Evolutionary conservation across 2,329 filamentous ascomycete species (phyloP).

Genomic region (Thielaviopsis populi): DNA sequence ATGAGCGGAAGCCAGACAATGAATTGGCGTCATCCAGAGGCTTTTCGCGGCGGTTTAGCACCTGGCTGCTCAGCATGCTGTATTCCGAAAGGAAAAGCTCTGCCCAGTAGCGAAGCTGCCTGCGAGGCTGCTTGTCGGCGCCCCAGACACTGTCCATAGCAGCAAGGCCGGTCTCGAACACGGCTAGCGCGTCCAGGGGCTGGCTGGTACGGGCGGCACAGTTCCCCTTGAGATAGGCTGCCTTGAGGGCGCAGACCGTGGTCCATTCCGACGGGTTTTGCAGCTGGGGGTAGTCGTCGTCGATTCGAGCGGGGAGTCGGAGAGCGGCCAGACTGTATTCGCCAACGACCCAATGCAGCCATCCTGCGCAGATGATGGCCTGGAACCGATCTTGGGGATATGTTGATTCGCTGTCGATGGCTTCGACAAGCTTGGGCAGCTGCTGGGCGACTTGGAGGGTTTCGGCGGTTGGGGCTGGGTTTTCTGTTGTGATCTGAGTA

Average conservation of each 20-base stretch:
- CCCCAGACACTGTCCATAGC: slow-evolving; percentile 41
- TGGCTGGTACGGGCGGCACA: slow-evolving; percentile 37
- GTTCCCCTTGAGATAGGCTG: slow-evolving; percentile 60
- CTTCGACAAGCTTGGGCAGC: slow-evolving; percentile 37
- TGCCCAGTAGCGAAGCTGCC: slow-evolving; percentile 61
- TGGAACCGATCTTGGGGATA: slow-evolving; percentile 52
- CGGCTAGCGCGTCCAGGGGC: slow-evolving; percentile 44
- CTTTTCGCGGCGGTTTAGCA: slow-evolving; percentile 36
- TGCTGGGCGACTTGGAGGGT: slow-evolving; percentile 33
- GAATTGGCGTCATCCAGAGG: slow-evolving; percentile 38
- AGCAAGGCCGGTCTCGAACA: slow-evolving; percentile 51
- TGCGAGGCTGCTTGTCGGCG: slow-evolving; percentile 36
- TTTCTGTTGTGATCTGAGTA: slow-evolving; percentile 26
- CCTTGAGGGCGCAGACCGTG: slow-evolving; percentile 65
- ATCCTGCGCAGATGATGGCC: slow-evolving; percentile 67
- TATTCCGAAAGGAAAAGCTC: slow-evolving; percentile 63
- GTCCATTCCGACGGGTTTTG: slow-evolving; percentile 59
- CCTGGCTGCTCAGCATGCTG: slow-evolving; percentile 52
- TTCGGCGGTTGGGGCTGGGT: slow-evolving; percentile 29
- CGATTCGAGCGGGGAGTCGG: slow-evolving; percentile 49
- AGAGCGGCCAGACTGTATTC: slow-evolving; percentile 49
- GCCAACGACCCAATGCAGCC: slow-evolving; percentile 65
- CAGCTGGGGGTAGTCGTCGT: slow-evolving; percentile 37
- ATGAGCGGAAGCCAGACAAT: slow-evolving; percentile 46
- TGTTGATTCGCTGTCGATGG: slow-evolving; percentile 42